Conservation (phyloP, 768 basidiomycete genomes). For the Termitomyces sp. region DNA sequence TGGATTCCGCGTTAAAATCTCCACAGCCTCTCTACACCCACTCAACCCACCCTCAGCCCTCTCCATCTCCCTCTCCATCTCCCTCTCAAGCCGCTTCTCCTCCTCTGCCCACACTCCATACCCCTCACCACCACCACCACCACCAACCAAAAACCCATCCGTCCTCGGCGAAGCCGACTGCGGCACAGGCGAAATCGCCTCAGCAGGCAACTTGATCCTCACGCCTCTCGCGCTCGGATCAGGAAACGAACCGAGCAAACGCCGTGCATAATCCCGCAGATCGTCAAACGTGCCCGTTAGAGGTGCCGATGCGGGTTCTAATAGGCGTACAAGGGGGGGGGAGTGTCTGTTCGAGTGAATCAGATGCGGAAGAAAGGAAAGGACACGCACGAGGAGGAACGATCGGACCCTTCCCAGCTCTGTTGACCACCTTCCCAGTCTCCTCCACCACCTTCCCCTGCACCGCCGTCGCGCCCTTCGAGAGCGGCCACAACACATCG, state of each 20-base stretch:
- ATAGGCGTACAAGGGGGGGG: too few species aligned
- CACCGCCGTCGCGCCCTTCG: constrained; percentile 31
- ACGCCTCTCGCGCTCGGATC: constrained; percentile 25
- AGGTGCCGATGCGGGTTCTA: constrained; percentile 14
- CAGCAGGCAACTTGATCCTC: constrained; percentile 23
- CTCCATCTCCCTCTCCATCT: constrained; percentile 23
- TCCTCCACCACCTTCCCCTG: constrained; percentile 39
- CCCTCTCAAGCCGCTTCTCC: constrained; percentile 31
- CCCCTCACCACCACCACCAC: constrained; percentile 7
- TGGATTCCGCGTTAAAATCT: constrained; percentile 85
- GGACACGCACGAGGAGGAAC: constrained; percentile 23
- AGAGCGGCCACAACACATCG: constrained; percentile 81
- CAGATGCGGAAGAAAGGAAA: not conserved
- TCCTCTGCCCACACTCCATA: constrained; percentile 26
- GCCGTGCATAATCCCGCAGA: constrained; percentile 50
- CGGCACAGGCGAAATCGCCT: constrained; percentile 22
- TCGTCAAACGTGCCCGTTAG: constrained; percentile 38
- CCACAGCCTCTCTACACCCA: constrained; percentile 82
- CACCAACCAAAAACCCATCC: not conserved
- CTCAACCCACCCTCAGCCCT: constrained; percentile 41
- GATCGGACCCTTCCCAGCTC: constrained; percentile 14
- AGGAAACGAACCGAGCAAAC: constrained; percentile 46
- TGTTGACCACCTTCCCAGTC: constrained; percentile 14
- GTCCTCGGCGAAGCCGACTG: constrained; percentile 21
- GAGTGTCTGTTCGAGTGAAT: not conserved